Conservation (phyloP, 2,329 filamentous ascomycete species). For the Capronia americana region DNA sequence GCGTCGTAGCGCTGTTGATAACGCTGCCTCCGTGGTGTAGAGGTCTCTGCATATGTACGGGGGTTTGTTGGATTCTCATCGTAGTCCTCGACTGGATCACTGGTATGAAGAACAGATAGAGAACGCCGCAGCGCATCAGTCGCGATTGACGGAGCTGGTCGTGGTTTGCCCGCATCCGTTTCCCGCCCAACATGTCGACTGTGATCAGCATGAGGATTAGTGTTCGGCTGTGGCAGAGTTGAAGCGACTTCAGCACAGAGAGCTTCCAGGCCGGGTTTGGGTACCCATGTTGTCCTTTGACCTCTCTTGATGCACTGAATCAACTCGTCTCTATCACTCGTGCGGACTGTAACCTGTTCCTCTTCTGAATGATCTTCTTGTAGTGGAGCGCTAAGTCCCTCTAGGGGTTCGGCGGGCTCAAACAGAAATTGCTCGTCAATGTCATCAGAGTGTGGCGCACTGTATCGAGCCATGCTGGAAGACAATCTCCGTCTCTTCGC, state of each 20-base stretch:
- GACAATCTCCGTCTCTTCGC: conserved; percentile 37
- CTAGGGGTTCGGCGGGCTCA: conserved; percentile 3
- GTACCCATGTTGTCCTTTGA: conserved; percentile 76
- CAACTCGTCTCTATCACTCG: conserved; percentile 72
- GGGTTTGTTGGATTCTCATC: background rate
- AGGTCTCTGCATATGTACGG: background rate
- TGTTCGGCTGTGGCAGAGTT: conserved; percentile 45
- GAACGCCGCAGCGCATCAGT: conserved; percentile 60
- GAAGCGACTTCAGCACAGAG: conserved; percentile 36
- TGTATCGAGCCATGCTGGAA: conserved; percentile 29
- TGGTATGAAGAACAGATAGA: conserved; percentile 72
- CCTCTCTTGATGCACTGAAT: conserved; percentile 84
- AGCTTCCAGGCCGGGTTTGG: conserved; percentile 63
- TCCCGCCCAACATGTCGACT: conserved; percentile 39
- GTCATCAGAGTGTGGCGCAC: conserved; percentile 13
- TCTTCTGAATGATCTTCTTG: conserved; percentile 7
- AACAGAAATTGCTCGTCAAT: conserved; percentile 12
- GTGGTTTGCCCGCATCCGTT: conserved; percentile 49
- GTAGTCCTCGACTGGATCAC: conserved; percentile 62
- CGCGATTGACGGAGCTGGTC: conserved; percentile 55
- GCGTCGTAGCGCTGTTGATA: conserved; percentile 5
- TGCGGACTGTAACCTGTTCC: conserved; percentile 24
- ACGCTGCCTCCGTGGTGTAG: conserved; percentile 5
- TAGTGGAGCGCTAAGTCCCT: background rate
- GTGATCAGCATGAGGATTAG: conserved; percentile 55